A percentile compares a stretch with the other conserved stretches of the same genome.
Evolutionary conservation across 768 basidiomycete genomes (phyloP).

Genomic region (Hygrophoropsis aurantiaca): DNA sequence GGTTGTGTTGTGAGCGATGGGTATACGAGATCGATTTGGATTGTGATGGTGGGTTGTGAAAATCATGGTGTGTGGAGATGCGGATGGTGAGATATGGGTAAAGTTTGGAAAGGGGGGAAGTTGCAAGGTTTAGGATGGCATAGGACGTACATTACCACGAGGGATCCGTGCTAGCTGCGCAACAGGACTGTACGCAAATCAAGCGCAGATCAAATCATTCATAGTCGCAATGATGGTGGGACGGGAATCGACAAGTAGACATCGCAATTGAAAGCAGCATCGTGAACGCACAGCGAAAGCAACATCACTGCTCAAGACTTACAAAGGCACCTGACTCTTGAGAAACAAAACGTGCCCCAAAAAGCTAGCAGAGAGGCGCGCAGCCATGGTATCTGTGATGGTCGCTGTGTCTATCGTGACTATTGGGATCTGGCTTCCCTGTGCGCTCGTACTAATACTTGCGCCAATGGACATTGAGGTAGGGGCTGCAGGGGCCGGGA

Average conservation of each 20-base stretch:
- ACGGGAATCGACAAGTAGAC: background rate
- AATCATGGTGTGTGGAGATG: background rate
- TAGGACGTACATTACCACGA: slow-evolving; percentile 42
- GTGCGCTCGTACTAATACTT: too few relatives aligned
- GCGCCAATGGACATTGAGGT: too few relatives aligned
- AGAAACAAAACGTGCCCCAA: slow-evolving; percentile 73
- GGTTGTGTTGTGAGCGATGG: background rate
- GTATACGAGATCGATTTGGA: too few relatives aligned
- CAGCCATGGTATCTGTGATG: slow-evolving; percentile 61
- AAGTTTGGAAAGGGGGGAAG: background rate
- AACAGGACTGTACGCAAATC: slow-evolving; percentile 49
- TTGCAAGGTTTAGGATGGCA: background rate
- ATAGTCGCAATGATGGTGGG: background rate
- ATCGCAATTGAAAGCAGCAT: background rate
- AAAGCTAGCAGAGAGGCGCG: slow-evolving; percentile 59
- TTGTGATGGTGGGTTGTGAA: too few relatives aligned
- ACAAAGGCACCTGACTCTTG: slow-evolving; percentile 81
- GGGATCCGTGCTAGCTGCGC: slow-evolving; percentile 62
- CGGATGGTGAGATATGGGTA: background rate
- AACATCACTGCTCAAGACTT: slow-evolving; percentile 30
- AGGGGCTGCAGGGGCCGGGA: too few relatives aligned
- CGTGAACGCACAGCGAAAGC: background rate
- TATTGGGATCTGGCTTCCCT: slow-evolving; percentile 40
- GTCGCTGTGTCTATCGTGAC: slow-evolving; percentile 48
- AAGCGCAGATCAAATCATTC: background rate